Conservation (phyloP, 805 yeast species). For the Osmozyma mogii region DNA sequence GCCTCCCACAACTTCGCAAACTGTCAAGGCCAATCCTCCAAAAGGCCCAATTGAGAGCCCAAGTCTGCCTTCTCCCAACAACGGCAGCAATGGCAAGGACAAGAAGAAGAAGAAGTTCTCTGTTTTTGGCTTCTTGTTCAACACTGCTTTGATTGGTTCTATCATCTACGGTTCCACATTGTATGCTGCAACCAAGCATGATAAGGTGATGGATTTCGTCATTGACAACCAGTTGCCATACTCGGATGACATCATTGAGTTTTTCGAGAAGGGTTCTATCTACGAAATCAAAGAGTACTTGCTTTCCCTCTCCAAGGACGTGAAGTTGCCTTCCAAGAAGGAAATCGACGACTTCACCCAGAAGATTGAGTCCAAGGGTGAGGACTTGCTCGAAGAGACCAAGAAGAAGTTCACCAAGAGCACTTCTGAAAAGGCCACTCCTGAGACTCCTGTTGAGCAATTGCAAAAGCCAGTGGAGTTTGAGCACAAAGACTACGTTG, state of each 20-base stretch:
- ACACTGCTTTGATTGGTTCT: conserved; percentile 19
- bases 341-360: conserved; percentile 24
- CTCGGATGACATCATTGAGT: conserved; percentile 32
- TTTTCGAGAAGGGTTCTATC: conserved; percentile 26
- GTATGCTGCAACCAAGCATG: conserved; percentile 35
- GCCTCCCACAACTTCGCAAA: too few relatives aligned
- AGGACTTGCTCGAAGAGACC: conserved; percentile 28
- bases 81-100: too few relatives aligned
- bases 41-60: too few relatives aligned
- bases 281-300: conserved; percentile 22
- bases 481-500: conserved; percentile 23
- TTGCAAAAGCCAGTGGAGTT: conserved; percentile 33
- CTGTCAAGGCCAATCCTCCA: too few relatives aligned
- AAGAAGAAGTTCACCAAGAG: conserved; percentile 20
- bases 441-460: conserved; percentile 32
- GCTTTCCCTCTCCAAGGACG: conserved; percentile 11
- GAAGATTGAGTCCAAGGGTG: conserved; percentile 26
- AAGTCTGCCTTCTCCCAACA: too few relatives aligned
- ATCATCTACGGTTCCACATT: conserved; percentile 32
- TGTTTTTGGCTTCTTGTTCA: conserved; percentile 23
- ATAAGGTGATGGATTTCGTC: conserved; percentile 36
- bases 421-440: conserved; percentile 4
- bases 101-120: conserved; percentile 23
- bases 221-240: conserved; percentile 36
- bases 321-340: conserved; percentile 25